These are phyloP conservation scores for Cyathus striatus DNA, from an alignment of 768 basidiomycete species.

Conservation along the genomic window DNA sequence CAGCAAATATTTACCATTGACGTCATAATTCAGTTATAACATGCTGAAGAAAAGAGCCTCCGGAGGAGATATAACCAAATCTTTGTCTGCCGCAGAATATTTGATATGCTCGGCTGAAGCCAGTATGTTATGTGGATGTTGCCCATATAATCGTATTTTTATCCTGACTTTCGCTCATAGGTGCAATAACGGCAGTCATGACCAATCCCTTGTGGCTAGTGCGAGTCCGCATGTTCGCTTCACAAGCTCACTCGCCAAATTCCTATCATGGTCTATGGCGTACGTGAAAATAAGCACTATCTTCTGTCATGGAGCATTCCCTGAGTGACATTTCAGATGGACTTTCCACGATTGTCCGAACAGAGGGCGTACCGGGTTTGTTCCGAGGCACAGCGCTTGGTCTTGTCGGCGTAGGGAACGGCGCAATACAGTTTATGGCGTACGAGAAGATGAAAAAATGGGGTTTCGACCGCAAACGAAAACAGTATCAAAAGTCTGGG, in stretches of 20 bases:
- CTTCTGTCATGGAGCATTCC: constrained; percentile 1
- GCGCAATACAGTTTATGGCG: constrained; percentile 91
- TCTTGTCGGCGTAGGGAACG: constrained; percentile 89
- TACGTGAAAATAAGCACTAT: too few relatives aligned
- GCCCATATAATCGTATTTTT: too few relatives aligned
- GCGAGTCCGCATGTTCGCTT: constrained; percentile 95
- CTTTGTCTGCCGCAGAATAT: constrained; percentile 73
- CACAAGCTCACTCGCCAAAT: constrained; percentile 53
- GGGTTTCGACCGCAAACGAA: constrained; percentile 77
- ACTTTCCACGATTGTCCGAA: constrained; percentile 58
- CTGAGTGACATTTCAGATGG: constrained; percentile 39
- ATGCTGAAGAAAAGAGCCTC: constrained; percentile 83
- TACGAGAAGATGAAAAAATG: constrained; percentile 95
- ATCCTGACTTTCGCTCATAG: constrained; percentile 32
- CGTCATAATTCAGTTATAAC: constrained; percentile 63
- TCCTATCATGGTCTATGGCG: constrained; percentile 81
- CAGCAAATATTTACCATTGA: not conserved
- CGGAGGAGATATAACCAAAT: constrained; percentile 56
- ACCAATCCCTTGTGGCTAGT: constrained; percentile 99
- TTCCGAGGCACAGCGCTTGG: constrained; percentile 87
- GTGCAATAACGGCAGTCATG: constrained; percentile 87
- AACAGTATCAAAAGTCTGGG: constrained; percentile 55
- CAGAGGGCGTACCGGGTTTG: constrained; percentile 76
- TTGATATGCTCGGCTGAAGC: constrained; percentile 92
- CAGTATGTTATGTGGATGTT: constrained; percentile 83